These are phyloP conservation scores for Leishmania amazonensis DNA, from an alignment of 208 protist genomes.

Conservation along the genomic window DNA sequence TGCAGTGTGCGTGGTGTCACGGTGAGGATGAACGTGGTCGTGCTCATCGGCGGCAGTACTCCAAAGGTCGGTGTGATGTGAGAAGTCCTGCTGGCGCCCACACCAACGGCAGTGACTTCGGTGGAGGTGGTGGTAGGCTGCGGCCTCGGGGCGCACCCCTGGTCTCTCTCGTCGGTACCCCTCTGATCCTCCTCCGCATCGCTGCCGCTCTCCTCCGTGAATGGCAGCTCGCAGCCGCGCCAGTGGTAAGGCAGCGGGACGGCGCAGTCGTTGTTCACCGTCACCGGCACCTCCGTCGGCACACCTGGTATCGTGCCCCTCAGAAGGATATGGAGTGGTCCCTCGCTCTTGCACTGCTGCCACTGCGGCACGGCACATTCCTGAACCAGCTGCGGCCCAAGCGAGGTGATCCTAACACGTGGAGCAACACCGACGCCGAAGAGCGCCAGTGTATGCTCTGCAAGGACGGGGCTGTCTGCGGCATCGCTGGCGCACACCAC, in stretches of 20 bases:
- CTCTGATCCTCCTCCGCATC: not conserved
- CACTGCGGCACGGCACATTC: constrained; percentile 36
- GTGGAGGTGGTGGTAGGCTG: not conserved
- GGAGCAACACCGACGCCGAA: constrained; percentile 68
- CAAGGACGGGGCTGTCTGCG: constrained; percentile 41
- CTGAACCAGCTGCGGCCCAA: constrained; percentile 53
- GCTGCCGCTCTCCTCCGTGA: constrained; percentile 1
- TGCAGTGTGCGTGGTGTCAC: constrained; percentile 25
- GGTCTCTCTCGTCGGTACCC: not conserved
- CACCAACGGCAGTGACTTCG: constrained; percentile 15
- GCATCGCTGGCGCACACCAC: constrained; percentile 44
- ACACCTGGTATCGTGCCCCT: constrained; percentile 65
- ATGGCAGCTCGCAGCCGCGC: constrained; percentile 28
- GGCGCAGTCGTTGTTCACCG: constrained; percentile 65
- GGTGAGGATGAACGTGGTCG: constrained; percentile 30
- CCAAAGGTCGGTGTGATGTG: constrained; percentile 22
- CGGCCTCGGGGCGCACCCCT: not conserved
- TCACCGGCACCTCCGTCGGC: constrained; percentile 45
- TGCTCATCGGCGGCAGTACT: constrained; percentile 22
- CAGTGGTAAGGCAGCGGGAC: constrained; percentile 72
- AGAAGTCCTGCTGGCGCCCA: constrained; percentile 5
- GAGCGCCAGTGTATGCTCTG: constrained; percentile 59
- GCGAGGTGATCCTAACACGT: constrained; percentile 54
- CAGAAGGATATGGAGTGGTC: constrained; percentile 51
- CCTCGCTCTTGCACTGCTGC: constrained; percentile 29